Percentiles rank a stretch among this genome's conserved stretches.
Evolutionary conservation across 116 monocot species (phyloP).

Genomic region (Papilionanthe hybrid): DNA sequence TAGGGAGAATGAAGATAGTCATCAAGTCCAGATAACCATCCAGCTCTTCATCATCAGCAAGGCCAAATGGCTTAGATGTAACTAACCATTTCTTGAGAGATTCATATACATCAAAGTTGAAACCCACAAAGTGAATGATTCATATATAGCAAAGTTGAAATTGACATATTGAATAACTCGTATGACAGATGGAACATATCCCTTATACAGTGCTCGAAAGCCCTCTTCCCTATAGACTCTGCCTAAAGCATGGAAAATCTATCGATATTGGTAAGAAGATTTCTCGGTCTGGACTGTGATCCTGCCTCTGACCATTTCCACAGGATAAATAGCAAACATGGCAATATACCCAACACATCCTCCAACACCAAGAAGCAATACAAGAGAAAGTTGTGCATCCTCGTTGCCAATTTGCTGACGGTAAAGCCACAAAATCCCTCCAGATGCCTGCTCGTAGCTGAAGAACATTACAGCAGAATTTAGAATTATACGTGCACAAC

Average conservation of each 20-base stretch:
- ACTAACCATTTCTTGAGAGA: constrained; percentile 87
- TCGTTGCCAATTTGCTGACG: constrained; percentile 68
- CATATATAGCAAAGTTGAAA: constrained; percentile 94
- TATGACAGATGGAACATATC: constrained; percentile 98
- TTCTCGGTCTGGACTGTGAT: constrained; percentile 95
- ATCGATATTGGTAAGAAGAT: constrained; percentile 76
- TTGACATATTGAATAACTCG: constrained; percentile 97
- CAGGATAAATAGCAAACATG: constrained; percentile 97
- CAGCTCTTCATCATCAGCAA: constrained; percentile 63
- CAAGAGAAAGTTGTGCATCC: constrained; percentile 80
- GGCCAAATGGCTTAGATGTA: constrained; percentile 51
- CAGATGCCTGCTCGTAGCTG: constrained; percentile 26
- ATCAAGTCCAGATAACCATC: constrained; percentile 73
- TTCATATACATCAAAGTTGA: constrained; percentile 96
- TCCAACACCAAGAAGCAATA: constrained; percentile 91
- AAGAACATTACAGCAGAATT: too few relatives aligned
- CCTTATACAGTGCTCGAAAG: constrained; percentile 84
- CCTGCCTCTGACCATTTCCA: constrained; percentile 99
- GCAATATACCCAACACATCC: constrained; percentile 99
- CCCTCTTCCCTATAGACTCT: constrained; percentile 78
- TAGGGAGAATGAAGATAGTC: constrained; percentile 85
- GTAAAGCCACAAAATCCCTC: constrained; percentile 87
- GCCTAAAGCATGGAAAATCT: constrained; percentile 82
- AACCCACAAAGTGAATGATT: too few relatives aligned
- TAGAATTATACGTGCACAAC: too few relatives aligned